Percentiles rank a stretch among this genome's conserved stretches.
phyloP scores from a whole-genome alignment of 1,139 yeast genomes.

The Yamadazyma dendronema region DNA sequence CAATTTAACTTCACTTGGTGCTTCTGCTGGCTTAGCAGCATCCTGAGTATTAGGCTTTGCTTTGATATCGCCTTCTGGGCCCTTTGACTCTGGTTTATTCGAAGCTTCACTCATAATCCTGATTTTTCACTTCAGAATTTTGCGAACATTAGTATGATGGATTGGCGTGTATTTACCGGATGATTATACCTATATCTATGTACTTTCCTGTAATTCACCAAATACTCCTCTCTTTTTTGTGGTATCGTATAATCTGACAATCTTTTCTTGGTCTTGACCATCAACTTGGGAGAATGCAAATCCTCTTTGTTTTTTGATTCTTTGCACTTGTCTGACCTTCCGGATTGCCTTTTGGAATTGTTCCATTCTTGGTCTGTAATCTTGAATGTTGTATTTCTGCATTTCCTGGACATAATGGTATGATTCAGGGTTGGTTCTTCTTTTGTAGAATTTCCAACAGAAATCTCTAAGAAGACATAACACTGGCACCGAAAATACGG shows the following conservation, averaged over 20 bases:
- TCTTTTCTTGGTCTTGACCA: constrained; percentile 86
- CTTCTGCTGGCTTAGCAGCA: constrained; percentile 4
- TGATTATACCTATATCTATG: neutral
- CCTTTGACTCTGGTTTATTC: neutral
- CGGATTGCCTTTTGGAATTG: constrained; percentile 97
- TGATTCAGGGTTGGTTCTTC: constrained; percentile 87
- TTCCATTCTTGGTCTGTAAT: constrained; percentile 91
- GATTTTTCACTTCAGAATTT: neutral
- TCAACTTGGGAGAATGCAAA: constrained; percentile 97
- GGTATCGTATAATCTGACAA: constrained; percentile 92
- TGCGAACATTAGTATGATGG: no score
- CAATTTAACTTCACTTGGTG: neutral
- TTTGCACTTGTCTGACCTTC: constrained; percentile 95
- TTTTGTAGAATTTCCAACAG: constrained; percentile 90
- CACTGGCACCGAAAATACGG: constrained; percentile 68
- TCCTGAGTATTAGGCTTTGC: constrained; percentile 2
- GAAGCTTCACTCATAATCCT: neutral
- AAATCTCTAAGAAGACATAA: constrained; percentile 84
- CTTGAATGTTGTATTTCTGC: constrained; percentile 92
- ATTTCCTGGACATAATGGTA: constrained; percentile 96
- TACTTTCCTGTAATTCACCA: constrained; percentile 37
- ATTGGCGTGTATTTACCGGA: no score
- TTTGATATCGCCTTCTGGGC: neutral
- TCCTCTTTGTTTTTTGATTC: constrained; percentile 98
- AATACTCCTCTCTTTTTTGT: constrained; percentile 61